Evolutionary conservation across 257 asterid genomes (phyloP).

Genomic region (Coffea eugenioides): DNA sequence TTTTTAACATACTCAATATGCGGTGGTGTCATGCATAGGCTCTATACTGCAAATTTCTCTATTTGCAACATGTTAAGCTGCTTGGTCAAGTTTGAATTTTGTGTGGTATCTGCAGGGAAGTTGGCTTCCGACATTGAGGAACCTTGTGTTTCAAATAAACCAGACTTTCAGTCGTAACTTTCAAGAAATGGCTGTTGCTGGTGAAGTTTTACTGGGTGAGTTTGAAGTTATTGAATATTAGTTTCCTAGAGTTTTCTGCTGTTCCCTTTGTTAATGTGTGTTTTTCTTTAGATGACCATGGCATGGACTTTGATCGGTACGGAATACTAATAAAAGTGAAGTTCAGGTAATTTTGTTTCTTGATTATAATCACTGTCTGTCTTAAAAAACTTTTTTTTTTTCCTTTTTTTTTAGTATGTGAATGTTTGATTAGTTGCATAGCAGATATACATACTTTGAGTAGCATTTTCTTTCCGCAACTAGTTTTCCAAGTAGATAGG

Average conservation of each 20-base stretch:
- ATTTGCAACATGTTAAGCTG: slow-evolving; percentile 6
- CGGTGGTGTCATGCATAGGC: too few species aligned
- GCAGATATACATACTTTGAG: neutral
- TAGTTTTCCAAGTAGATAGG: neutral
- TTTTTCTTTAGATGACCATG: slow-evolving; percentile 69
- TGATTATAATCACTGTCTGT: slow-evolving; percentile 6
- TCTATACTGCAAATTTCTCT: neutral
- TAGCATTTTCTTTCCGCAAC: neutral
- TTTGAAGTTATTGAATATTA: slow-evolving; percentile 9
- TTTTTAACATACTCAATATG: neutral
- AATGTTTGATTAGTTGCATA: neutral
- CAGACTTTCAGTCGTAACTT: slow-evolving; percentile 81
- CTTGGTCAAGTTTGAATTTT: slow-evolving; percentile 22
- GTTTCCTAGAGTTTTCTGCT: slow-evolving; percentile 9
- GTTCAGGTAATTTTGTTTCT: slow-evolving; percentile 63
- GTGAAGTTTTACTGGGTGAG: slow-evolving; percentile 88
- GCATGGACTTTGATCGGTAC: slow-evolving; percentile 75
- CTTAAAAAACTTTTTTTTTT: neutral
- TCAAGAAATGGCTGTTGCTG: slow-evolving; percentile 99
- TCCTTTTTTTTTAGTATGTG: neutral
- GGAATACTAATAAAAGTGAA: slow-evolving; percentile 93
- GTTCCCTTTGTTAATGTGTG: slow-evolving; percentile 22
- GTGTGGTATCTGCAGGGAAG: slow-evolving; percentile 51
- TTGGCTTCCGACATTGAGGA: slow-evolving; percentile 88
- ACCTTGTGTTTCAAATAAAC: slow-evolving; percentile 73